phyloP scores from a whole-genome alignment of 257 asterid genomes.

The Penstemon barbatus region DNA sequence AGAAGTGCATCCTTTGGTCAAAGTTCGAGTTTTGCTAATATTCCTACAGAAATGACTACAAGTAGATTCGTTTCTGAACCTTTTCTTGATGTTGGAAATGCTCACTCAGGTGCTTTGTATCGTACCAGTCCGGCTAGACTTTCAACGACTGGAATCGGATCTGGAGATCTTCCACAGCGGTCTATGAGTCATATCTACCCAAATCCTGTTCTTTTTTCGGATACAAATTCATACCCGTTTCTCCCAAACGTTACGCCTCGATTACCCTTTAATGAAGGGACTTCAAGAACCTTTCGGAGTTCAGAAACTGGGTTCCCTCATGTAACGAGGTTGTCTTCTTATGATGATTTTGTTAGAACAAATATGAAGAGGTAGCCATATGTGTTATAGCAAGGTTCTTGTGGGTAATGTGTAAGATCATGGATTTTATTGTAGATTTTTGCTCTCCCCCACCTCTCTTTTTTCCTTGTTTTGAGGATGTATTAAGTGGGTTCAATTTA shows the following conservation, averaged over 20 bases:
- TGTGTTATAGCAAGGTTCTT: background rate
- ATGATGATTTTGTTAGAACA: slow-evolving; percentile 44
- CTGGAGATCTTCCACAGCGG: slow-evolving; percentile 31
- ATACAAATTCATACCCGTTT: slow-evolving; percentile 34
- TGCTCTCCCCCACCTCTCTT: too few species aligned
- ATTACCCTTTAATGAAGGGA: slow-evolving; percentile 37
- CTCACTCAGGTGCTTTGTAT: slow-evolving; percentile 26
- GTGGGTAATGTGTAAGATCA: too few species aligned
- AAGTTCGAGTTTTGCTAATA: slow-evolving; percentile 27
- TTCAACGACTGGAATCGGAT: slow-evolving; percentile 27
- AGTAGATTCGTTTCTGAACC: slow-evolving; percentile 33
- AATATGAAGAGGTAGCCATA: slow-evolving; percentile 40
- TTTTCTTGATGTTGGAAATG: slow-evolving; percentile 34
- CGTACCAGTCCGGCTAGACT: slow-evolving; percentile 28
- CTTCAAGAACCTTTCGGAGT: slow-evolving; percentile 36
- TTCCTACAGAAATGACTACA: slow-evolving; percentile 31
- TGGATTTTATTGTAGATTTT: too few species aligned
- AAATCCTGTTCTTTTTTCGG: slow-evolving; percentile 30
- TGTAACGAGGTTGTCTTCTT: slow-evolving; percentile 36
- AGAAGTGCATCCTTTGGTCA: slow-evolving; percentile 16
- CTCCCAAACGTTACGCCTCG: slow-evolving; percentile 38
- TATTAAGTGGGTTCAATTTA: too few species aligned
- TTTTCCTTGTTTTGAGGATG: too few species aligned
- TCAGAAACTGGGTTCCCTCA: slow-evolving; percentile 49
- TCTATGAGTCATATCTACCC: slow-evolving; percentile 38